phyloP scores from a whole-genome alignment of 2,329 filamentous ascomycete genomes.

The Colletotrichum caudatum region DNA sequence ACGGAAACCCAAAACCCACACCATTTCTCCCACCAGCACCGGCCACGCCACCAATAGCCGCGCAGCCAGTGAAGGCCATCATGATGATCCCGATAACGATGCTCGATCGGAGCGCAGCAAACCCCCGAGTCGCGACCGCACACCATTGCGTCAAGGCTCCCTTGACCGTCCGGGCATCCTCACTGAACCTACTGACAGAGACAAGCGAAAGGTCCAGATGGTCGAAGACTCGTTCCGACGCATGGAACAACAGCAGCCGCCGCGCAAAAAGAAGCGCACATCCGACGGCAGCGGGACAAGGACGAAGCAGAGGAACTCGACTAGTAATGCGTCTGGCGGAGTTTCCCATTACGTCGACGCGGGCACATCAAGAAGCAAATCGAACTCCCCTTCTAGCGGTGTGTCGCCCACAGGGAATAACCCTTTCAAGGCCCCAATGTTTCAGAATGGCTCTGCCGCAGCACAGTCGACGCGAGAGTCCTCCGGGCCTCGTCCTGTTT shows the following conservation, averaged over 20 bases:
- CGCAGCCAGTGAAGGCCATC: slow-evolving; percentile 71
- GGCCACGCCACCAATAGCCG: slow-evolving; percentile 73
- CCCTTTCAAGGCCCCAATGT: slow-evolving; percentile 46
- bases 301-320: slow-evolving; percentile 47
- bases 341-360: slow-evolving; percentile 62
- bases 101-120: slow-evolving; percentile 68
- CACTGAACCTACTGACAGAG: slow-evolving; percentile 73
- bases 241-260: slow-evolving; percentile 68
- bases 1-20: slow-evolving; percentile 66
- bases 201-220: slow-evolving; percentile 76
- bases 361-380: slow-evolving; percentile 65
- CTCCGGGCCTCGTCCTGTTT: slow-evolving; percentile 55
- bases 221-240: slow-evolving; percentile 73
- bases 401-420: slow-evolving; percentile 53
- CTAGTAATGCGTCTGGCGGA: slow-evolving; percentile 24
- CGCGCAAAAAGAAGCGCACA: slow-evolving; percentile 71
- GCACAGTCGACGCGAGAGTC: slow-evolving; percentile 55
- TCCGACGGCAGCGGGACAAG: slow-evolving; percentile 64
- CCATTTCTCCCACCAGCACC: slow-evolving; percentile 72
- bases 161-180: slow-evolving; percentile 71
- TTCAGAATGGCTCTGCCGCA: slow-evolving; percentile 48
- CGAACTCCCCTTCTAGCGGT: slow-evolving; percentile 61
- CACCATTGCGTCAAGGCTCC: slow-evolving; percentile 70
- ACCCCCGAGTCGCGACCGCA: slow-evolving; percentile 74
- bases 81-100: slow-evolving; percentile 69